These are phyloP conservation scores for Malus hybrid DNA, from an alignment of 331 rosid species.

Conservation along the genomic window DNA sequence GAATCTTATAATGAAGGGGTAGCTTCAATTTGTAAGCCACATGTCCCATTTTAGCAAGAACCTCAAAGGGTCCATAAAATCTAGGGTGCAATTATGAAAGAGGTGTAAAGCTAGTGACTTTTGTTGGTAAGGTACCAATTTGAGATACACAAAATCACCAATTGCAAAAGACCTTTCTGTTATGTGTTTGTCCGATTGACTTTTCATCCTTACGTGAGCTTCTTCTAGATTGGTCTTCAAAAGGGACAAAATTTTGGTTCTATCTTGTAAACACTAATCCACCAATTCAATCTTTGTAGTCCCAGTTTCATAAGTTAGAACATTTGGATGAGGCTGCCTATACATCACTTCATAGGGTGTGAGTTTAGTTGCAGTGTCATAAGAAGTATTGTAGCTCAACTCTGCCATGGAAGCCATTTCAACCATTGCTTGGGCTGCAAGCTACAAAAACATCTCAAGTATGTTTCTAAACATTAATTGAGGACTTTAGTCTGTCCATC, in stretches of 20 bases:
- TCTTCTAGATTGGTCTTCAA: neutral
- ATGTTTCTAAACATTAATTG: neutral
- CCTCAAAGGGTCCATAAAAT: neutral
- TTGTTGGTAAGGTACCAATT: neutral
- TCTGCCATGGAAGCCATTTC: no score
- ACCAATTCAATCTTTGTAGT: neutral
- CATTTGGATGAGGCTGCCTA: neutral
- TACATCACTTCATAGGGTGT: neutral
- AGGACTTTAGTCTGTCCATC: neutral
- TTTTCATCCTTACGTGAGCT: neutral
- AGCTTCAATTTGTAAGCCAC: neutral
- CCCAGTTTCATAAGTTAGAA: no score
- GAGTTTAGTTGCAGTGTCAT: neutral
- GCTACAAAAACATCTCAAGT: neutral
- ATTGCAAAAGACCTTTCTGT: neutral
- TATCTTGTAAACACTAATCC: neutral
- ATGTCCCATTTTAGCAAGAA: neutral
- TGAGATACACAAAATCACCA: neutral
- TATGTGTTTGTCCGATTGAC: neutral
- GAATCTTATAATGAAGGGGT: neutral
- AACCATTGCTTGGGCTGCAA: no score
- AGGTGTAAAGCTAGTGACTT: neutral
- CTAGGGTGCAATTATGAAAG: neutral
- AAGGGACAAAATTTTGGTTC: no score
- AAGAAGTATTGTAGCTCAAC: no score